phyloP scores from a whole-genome alignment of 352 stramenopile species.

The Peronospora farinosa region DNA sequence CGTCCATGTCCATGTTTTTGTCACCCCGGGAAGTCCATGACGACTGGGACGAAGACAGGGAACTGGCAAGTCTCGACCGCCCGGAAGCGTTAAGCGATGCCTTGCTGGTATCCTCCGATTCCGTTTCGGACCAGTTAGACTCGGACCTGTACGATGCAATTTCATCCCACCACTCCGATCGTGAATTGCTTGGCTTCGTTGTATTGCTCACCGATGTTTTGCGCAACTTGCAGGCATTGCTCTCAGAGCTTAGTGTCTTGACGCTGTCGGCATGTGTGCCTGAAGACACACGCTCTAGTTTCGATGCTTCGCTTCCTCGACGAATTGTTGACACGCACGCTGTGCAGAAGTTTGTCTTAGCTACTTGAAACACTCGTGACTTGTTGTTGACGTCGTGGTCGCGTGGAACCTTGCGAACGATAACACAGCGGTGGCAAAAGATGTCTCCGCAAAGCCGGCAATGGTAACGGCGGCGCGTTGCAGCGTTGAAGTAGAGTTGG shows the following conservation, averaged over 20 bases:
- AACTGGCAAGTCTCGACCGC: conserved; percentile 24
- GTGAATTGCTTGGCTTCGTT: conserved; percentile 7
- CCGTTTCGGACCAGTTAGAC: conserved; percentile 40
- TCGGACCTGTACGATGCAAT: conserved; percentile 22
- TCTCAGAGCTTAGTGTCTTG: conserved; percentile 5
- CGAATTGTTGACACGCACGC: conserved; percentile 46
- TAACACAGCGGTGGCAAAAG: conserved; percentile 63
- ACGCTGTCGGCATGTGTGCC: conserved; percentile 6
- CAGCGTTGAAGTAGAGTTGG: conserved; percentile 46
- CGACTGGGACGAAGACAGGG: conserved; percentile 31
- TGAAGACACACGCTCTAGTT: conserved; percentile 3
- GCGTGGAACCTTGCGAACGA: conserved; percentile 42
- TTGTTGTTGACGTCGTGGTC: conserved; percentile 10
- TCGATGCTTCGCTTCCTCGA: conserved; percentile 13
- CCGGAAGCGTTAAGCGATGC: conserved; percentile 28
- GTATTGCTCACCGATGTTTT: conserved; percentile 12
- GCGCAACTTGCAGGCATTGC: conserved; percentile 3
- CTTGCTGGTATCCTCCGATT: conserved; percentile 34
- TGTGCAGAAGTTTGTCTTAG: conserved; percentile 57
- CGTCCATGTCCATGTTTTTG: conserved; percentile 31
- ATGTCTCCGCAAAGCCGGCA: conserved; percentile 75
- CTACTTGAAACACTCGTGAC: conserved; percentile 44
- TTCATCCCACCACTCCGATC: conserved; percentile 25
- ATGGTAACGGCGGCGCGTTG: conserved; percentile 57
- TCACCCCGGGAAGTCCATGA: conserved; percentile 22